phyloP scores from a whole-genome alignment of 1,284 basidiomycete genomes.

The Ustilago tritici region DNA sequence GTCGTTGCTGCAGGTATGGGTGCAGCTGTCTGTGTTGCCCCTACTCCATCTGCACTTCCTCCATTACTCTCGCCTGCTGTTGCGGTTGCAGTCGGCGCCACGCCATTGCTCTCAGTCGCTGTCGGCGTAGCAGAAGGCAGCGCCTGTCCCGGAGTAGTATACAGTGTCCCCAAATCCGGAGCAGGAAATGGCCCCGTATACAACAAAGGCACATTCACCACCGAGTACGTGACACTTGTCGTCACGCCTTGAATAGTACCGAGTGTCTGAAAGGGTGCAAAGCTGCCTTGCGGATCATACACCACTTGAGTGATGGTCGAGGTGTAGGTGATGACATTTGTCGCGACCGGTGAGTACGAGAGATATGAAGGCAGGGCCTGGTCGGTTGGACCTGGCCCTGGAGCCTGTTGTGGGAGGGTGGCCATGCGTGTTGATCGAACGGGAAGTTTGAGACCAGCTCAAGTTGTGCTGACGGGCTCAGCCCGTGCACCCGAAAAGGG shows the following conservation, averaged over 20 bases:
- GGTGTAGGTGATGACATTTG: slow-evolving; percentile 34
- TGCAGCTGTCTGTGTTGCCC: slow-evolving; percentile 8
- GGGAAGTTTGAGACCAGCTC: slow-evolving; percentile 29
- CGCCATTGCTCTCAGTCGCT: background rate
- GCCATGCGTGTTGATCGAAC: slow-evolving; percentile 26
- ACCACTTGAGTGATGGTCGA: slow-evolving; percentile 45
- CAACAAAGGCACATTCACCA: slow-evolving; percentile 56
- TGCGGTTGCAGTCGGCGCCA: background rate
- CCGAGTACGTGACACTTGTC: slow-evolving; percentile 44
- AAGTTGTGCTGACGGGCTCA: slow-evolving; percentile 23
- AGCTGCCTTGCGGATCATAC: slow-evolving; percentile 53
- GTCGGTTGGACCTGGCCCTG: slow-evolving; percentile 59
- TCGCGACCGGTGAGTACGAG: slow-evolving; percentile 55
- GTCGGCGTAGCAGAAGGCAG: background rate
- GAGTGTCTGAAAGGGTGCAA: slow-evolving; percentile 47
- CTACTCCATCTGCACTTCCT: background rate
- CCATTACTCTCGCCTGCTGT: background rate
- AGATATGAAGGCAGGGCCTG: slow-evolving; percentile 59
- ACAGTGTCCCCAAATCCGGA: slow-evolving; percentile 56
- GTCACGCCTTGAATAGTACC: slow-evolving; percentile 34
- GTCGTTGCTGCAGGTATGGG: slow-evolving; percentile 2
- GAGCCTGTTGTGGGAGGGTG: slow-evolving; percentile 50
- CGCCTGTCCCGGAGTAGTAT: slow-evolving; percentile 48
- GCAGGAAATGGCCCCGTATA: slow-evolving; percentile 61
- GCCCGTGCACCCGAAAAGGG: slow-evolving; percentile 18